phyloP scores from a whole-genome alignment of 768 basidiomycete genomes.

The Neoboletus subvelutipes region DNA sequence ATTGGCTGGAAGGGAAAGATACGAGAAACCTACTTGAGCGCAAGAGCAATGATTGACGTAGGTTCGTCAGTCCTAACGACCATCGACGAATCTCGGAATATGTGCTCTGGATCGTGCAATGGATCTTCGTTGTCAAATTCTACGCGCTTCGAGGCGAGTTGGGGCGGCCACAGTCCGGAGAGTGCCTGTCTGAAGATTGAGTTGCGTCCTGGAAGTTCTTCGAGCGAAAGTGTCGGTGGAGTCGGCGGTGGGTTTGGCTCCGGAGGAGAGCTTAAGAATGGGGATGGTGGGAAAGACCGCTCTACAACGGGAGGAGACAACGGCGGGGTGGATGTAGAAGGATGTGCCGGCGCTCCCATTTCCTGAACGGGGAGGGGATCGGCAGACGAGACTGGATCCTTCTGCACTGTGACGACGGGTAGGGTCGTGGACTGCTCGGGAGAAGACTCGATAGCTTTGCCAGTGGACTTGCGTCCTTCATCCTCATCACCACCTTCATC shows the following conservation, averaged over 20 bases:
- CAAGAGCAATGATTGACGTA: conserved; percentile 95
- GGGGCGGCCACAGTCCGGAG: conserved; percentile 69
- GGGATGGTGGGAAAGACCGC: conserved; percentile 52
- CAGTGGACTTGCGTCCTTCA: conserved; percentile 36
- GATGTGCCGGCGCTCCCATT: conserved; percentile 4
- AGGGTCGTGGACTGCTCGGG: conserved; percentile 35
- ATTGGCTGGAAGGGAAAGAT: not conserved
- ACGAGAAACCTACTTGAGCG: conserved; percentile 64
- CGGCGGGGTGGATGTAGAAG: conserved; percentile 24
- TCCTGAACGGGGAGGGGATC: conserved; percentile 33
- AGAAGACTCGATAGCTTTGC: conserved; percentile 30
- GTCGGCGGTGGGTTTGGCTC: conserved; percentile 41
- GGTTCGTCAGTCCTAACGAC: conserved; percentile 96
- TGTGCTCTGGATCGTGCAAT: conserved; percentile 81
- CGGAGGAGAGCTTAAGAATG: conserved; percentile 42
- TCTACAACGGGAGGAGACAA: conserved; percentile 27
- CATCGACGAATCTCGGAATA: conserved; percentile 93
- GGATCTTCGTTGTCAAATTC: conserved; percentile 64
- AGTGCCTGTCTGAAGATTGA: conserved; percentile 73
- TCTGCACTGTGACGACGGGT: conserved; percentile 17
- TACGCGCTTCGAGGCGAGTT: conserved; percentile 51
- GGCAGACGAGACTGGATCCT: conserved; percentile 1
- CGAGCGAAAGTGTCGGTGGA: conserved; percentile 53
- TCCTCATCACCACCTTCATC: conserved; percentile 66
- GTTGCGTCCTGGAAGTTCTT: conserved; percentile 48